These are phyloP conservation scores for Fraxinus velutina DNA, from an alignment of 305 asterid species.

Conservation along the genomic window DNA sequence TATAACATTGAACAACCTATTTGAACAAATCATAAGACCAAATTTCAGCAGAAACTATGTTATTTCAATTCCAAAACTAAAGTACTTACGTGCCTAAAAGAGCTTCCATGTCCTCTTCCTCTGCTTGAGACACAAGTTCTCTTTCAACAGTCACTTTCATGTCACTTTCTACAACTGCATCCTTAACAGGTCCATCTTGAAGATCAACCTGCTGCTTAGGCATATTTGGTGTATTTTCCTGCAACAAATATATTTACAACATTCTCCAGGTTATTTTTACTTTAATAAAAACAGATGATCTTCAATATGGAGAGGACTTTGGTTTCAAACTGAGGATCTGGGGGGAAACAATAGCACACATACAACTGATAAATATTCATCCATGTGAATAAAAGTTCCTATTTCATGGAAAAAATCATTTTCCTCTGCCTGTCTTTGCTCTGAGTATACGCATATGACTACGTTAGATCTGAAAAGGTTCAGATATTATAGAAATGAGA, in stretches of 20 bases:
- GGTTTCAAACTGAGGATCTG: constrained; percentile 7
- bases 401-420: neutral
- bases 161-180: constrained; percentile 53
- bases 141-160: constrained; percentile 92
- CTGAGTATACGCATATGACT: neutral
- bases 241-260: constrained; percentile 18
- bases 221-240: constrained; percentile 73
- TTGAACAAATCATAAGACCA: neutral
- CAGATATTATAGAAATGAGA: constrained; percentile 8
- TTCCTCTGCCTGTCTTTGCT: neutral
- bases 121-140: constrained; percentile 95
- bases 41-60: neutral
- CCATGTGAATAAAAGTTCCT: constrained; percentile 13
- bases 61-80: neutral
- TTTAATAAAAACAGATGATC: neutral
- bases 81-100: constrained; percentile 94
- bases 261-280: constrained; percentile 10
- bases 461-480: neutral
- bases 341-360: constrained; percentile 3
- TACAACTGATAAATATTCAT: neutral
- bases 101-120: constrained; percentile 99
- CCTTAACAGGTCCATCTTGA: constrained; percentile 61
- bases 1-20: neutral
- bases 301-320: constrained; percentile 7
- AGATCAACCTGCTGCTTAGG: constrained; percentile 54